These are phyloP conservation scores for Penicillium sp. DNA, from an alignment of 2,329 filamentous ascomycete species.

Conservation along the genomic window DNA sequence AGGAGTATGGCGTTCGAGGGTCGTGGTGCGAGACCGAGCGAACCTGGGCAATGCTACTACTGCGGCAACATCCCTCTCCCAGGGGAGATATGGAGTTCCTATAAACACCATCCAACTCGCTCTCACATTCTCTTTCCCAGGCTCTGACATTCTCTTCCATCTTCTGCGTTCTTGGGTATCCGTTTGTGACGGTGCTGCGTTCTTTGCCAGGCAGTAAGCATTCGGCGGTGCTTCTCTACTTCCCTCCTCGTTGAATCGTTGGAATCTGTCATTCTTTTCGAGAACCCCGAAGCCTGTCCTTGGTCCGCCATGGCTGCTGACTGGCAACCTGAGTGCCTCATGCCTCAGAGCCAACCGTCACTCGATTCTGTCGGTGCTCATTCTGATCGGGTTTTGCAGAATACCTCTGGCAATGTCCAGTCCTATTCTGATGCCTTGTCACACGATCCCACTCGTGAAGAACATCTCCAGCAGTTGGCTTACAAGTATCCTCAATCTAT, in stretches of 20 bases:
- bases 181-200: conserved; percentile 36
- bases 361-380: conserved; percentile 37
- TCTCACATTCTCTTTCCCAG: conserved; percentile 45
- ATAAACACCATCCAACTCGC: conserved; percentile 44
- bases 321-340: conserved; percentile 41
- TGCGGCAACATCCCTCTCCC: conserved; percentile 30
- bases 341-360: conserved; percentile 37
- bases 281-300: conserved; percentile 34
- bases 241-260: conserved; percentile 36
- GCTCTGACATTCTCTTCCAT: conserved; percentile 44
- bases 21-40: conserved; percentile 30
- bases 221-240: conserved; percentile 33
- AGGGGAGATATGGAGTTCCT: conserved; percentile 32
- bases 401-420: conserved; percentile 46
- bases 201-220: conserved; percentile 40
- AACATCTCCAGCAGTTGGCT: conserved; percentile 35
- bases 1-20: conserved; percentile 40
- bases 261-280: conserved; percentile 44
- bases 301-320: conserved; percentile 40
- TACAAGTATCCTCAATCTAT: conserved; percentile 38
- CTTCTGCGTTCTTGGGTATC: conserved; percentile 38
- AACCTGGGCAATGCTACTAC: conserved; percentile 36
- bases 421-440: conserved; percentile 37
- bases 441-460: conserved; percentile 31
- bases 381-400: conserved; percentile 39